Percentiles rank a stretch among this genome's conserved stretches.
Evolutionary conservation across 139 green algal species (phyloP).

Genomic region (Chlorella vulgaris): DNA sequence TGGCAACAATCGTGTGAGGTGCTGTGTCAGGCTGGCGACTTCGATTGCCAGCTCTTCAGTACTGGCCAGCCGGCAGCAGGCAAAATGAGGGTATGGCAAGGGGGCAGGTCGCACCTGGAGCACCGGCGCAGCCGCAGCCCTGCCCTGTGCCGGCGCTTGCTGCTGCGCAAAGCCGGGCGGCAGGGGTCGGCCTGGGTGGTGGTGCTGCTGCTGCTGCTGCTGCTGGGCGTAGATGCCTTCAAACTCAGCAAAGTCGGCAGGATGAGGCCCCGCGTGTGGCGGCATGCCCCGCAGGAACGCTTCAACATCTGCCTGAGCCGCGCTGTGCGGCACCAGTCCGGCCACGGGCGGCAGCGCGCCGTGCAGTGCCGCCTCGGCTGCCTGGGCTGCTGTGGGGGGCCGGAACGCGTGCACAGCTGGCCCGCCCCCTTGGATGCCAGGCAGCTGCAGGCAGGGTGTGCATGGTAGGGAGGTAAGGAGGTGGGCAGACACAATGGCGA

Average conservation of each 20-base stretch:
- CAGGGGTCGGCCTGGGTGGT: not conserved
- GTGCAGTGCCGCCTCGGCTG: slow-evolving; percentile 27
- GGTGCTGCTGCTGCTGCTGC: not conserved
- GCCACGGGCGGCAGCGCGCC: slow-evolving; percentile 31
- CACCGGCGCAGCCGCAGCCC: slow-evolving; percentile 11
- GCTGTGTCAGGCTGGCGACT: not conserved
- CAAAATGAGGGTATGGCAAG: not conserved
- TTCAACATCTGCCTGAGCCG: slow-evolving; percentile 20
- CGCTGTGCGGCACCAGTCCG: slow-evolving; percentile 14
- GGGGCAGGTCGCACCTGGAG: slow-evolving; percentile 23
- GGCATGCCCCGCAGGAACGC: slow-evolving; percentile 28
- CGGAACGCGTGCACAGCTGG: not conserved
- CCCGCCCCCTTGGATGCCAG: not conserved
- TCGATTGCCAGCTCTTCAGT: not conserved
- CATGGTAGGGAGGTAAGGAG: not conserved
- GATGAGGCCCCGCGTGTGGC: not conserved
- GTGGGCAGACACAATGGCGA: not conserved
- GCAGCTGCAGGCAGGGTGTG: slow-evolving; percentile 30
- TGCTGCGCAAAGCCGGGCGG: slow-evolving; percentile 15
- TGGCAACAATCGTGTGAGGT: too few relatives aligned
- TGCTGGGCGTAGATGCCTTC: slow-evolving; percentile 44
- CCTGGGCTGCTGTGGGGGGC: slow-evolving; percentile 25
- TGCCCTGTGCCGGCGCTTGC: not conserved
- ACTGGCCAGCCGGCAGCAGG: not conserved
- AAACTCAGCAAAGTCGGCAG: slow-evolving; percentile 32